A percentile compares a stretch with the other conserved stretches of the same genome.
Conservation (phyloP, 345 rosid species). For the Raphanus raphanistrum region DNA sequence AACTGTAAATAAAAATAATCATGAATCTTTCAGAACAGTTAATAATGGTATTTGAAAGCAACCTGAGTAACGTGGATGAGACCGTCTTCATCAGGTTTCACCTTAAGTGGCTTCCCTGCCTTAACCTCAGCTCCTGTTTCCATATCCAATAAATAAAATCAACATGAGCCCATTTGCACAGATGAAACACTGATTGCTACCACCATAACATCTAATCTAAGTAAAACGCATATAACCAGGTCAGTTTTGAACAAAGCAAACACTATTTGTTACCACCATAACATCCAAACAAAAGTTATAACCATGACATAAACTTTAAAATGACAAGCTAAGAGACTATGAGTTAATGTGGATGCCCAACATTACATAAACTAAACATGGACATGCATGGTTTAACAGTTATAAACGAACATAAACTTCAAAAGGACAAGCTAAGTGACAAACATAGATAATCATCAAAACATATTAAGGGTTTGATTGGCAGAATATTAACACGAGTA, state of each 20-base stretch:
- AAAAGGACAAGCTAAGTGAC: neutral
- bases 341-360: neutral
- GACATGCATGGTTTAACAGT: neutral
- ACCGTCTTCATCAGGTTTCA: conserved; percentile 33
- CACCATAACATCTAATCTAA: too few relatives aligned
- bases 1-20: neutral
- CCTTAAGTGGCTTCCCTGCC: conserved; percentile 51
- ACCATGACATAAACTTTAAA: neutral
- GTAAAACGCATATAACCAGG: neutral
- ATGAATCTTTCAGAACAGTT: neutral
- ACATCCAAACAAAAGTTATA: neutral
- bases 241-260: neutral
- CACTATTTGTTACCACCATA: neutral
- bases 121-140: conserved; percentile 56
- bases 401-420: neutral
- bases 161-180: neutral
- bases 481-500: too few relatives aligned
- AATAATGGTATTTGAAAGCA: neutral
- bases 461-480: too few relatives aligned
- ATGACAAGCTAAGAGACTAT: neutral
- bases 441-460: neutral
- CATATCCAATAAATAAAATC: neutral
- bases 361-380: neutral
- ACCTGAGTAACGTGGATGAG: conserved; percentile 60
- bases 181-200: neutral